Base-by-base conservation (phyloP, 129 eudicot species). In the Flaveria sonorensis region DNA sequence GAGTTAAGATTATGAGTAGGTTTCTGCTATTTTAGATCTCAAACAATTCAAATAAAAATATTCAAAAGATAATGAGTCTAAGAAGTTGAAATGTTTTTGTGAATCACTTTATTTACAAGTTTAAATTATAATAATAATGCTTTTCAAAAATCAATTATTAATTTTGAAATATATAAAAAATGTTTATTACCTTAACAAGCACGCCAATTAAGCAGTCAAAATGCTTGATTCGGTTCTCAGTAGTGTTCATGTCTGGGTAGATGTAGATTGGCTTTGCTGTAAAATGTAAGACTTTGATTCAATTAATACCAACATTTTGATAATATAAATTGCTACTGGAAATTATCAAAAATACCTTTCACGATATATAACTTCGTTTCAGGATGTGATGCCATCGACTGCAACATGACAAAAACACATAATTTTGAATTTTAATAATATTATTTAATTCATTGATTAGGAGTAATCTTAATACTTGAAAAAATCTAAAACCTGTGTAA, bases 231-330 rank as follows among this genome's bases (percentile, higher is more conserved):
- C 60, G 59, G 0, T 10, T 66, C 61, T 68, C 85, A 16, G 55
- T 52, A 50, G 76, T 77, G 42, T 69, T 77, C 73, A 86, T 39
- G 61, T 80, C 80, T 6, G 87, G 89, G 77, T 76, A 86, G 19
- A 86, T 63, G 68, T 80, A 86, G 12, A 73, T 70, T 12, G 85
- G 89, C 56, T 20, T 63, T 16, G 80, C 87, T 83, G 79, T 84
- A 79, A 75, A 52, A 53, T 40, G 60, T 46, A 67, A 1, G 56
- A 51, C 20, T 53, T 20, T 24, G 4, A 47, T 19, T 61, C 26
- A 10, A 46, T 40, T 10, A 62, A 9, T 55, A 32, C 61, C 65
- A 26, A 6, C 77, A 73, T 53, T 71, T 43, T 26, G 13, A 26
- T 71, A 12, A 43, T 43, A 7, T 9, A 8, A n/a, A n/a, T 47